Percentiles rank a stretch among this genome's conserved stretches.
Conservation (phyloP, 176 grass and related monocot species). For the Zea mays region DNA sequence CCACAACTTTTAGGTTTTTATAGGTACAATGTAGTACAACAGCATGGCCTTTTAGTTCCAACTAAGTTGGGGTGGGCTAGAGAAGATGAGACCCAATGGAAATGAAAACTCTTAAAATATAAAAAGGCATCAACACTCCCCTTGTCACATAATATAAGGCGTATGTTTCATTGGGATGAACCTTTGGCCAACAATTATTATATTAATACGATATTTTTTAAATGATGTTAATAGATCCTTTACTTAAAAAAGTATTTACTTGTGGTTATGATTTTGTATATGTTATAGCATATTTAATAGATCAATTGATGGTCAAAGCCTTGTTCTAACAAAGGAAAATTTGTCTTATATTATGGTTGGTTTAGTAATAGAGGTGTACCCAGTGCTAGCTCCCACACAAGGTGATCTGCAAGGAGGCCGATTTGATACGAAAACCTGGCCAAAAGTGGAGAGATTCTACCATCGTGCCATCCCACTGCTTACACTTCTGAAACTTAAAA, state of each 20-base stretch:
- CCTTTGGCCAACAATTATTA: background rate
- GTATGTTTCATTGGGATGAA: background rate
- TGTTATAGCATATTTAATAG: background rate
- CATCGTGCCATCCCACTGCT: background rate
- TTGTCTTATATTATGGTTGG: background rate
- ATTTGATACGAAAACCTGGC: no score
- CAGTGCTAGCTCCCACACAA: background rate
- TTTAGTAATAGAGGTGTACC: background rate
- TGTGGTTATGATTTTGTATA: background rate
- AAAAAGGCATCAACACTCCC: background rate
- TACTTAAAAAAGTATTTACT: background rate
- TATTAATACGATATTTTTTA: no score
- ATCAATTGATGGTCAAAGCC: background rate
- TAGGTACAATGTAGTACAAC: background rate
- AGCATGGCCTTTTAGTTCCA: background rate
- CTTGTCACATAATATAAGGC: background rate
- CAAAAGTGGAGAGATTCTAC: background rate
- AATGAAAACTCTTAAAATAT: background rate
- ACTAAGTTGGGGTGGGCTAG: background rate
- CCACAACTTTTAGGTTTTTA: background rate
- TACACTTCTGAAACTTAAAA: constrained; percentile 17
- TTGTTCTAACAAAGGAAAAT: background rate
- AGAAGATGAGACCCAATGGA: background rate
- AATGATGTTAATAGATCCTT: no score
- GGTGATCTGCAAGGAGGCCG: background rate